Conservation (phyloP, 306 rosid species). For the Aeschynomene evenia region DNA sequence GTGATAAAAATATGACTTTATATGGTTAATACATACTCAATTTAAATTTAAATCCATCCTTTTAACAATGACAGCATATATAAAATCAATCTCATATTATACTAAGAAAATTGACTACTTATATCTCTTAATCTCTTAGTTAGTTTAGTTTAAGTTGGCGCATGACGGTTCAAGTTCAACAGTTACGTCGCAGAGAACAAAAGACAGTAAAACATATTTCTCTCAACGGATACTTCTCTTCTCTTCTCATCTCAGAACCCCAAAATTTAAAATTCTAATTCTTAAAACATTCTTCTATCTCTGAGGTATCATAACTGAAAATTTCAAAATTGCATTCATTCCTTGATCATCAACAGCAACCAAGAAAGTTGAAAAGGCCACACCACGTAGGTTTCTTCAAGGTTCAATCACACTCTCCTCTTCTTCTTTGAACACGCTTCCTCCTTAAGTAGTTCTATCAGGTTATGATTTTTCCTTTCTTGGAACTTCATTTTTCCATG, state of each 20-base stretch:
- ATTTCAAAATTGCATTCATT: slow-evolving; percentile 15
- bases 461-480: neutral
- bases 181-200: slow-evolving; percentile 14
- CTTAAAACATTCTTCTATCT: too few species aligned
- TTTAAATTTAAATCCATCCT: too few species aligned
- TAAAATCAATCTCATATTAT: too few species aligned
- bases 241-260: too few species aligned
- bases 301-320: neutral
- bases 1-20: too few species aligned
- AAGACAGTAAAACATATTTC: too few species aligned
- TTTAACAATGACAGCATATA: too few species aligned
- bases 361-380: slow-evolving; percentile 2
- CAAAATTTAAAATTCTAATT: too few species aligned
- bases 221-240: slow-evolving; percentile 27
- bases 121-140: too few species aligned
- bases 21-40: too few species aligned
- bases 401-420: slow-evolving; percentile 17
- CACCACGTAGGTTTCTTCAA: neutral
- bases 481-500: slow-evolving; percentile 2
- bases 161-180: slow-evolving; percentile 22
- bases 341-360: slow-evolving; percentile 5
- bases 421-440: slow-evolving; percentile 4
- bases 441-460: neutral
- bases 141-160: neutral
- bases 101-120: too few species aligned